phyloP scores from a whole-genome alignment of 306 rosid genomes.

The Astragalus glycyphyllos region DNA sequence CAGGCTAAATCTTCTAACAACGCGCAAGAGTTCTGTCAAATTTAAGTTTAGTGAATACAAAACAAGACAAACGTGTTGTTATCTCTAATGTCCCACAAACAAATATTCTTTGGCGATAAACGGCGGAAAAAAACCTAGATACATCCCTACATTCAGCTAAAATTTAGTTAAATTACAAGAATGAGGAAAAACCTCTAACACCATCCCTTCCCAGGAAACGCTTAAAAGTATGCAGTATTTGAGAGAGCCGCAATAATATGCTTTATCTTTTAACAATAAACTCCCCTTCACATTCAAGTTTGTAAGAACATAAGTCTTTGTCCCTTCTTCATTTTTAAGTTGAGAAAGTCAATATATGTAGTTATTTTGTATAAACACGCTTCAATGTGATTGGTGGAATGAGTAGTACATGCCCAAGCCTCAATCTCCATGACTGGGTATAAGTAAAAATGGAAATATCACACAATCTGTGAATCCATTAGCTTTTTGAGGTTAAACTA shows the following conservation, averaged over 20 bases:
- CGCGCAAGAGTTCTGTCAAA: conserved; percentile 86
- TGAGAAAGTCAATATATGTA: not conserved
- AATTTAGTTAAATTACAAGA: conserved; percentile 6
- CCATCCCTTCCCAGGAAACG: conserved; percentile 24
- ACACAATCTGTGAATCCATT: not conserved
- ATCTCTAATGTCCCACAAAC: conserved; percentile 26
- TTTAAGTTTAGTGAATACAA: conserved; percentile 44
- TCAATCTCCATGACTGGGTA: conserved; percentile 5
- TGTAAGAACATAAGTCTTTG: not conserved
- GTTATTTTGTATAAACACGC: not conserved
- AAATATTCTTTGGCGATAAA: conserved; percentile 10
- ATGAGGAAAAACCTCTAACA: conserved; percentile 23
- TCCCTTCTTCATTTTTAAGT: not conserved
- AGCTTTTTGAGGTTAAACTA: conserved; percentile 5
- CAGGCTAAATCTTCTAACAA: conserved; percentile 83
- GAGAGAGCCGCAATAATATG: not conserved
- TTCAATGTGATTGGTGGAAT: not conserved
- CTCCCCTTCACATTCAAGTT: conserved; percentile 13
- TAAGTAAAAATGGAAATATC: conserved; percentile 7
- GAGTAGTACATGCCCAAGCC: conserved; percentile 4
- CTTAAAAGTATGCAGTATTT: conserved; percentile 25
- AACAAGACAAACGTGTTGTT: conserved; percentile 9
- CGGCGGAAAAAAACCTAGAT: conserved; percentile 32
- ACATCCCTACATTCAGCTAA: not conserved
- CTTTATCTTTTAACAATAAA: conserved; percentile 18